phyloP scores from a whole-genome alignment of 306 rosid species.

The Betula pendula region DNA sequence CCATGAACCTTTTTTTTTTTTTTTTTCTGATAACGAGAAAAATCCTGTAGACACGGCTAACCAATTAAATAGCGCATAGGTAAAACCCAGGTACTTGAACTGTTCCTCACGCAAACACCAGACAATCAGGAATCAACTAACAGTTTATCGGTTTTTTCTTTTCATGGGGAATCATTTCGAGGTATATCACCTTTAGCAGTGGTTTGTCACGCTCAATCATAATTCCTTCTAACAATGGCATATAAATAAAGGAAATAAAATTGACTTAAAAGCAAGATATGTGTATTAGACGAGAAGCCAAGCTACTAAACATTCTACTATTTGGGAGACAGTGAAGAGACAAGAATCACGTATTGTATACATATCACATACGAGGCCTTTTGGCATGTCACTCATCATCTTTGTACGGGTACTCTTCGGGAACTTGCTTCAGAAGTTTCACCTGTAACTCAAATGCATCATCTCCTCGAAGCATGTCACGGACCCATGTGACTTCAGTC shows the following conservation, averaged over 20 bases:
- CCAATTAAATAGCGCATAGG: too few species aligned
- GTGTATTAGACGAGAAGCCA: not conserved
- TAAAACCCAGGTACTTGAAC: too few species aligned
- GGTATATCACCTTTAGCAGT: not conserved
- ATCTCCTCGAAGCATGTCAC: conserved; percentile 91
- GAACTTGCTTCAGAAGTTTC: conserved; percentile 91
- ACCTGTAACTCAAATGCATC: conserved; percentile 91
- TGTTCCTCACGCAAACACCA: too few species aligned
- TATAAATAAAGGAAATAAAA: not conserved
- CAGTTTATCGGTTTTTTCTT: not conserved
- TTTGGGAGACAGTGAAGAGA: not conserved
- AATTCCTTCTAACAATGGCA: not conserved
- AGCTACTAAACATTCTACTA: conserved; percentile 7
- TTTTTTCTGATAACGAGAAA: too few species aligned
- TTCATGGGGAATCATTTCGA: not conserved
- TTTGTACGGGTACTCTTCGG: conserved; percentile 97
- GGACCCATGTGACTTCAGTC: conserved; percentile 89
- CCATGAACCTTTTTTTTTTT: too few species aligned
- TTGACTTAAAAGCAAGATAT: not conserved
- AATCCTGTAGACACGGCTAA: too few species aligned
- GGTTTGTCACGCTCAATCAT: not conserved
- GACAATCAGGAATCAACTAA: too few species aligned
- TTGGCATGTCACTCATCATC: conserved; percentile 69
- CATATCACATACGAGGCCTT: conserved; percentile 14
- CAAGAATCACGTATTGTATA: conserved; percentile 13